Conservation (phyloP, 2,329 filamentous ascomycete species). For the Paraphoma sp. region DNA sequence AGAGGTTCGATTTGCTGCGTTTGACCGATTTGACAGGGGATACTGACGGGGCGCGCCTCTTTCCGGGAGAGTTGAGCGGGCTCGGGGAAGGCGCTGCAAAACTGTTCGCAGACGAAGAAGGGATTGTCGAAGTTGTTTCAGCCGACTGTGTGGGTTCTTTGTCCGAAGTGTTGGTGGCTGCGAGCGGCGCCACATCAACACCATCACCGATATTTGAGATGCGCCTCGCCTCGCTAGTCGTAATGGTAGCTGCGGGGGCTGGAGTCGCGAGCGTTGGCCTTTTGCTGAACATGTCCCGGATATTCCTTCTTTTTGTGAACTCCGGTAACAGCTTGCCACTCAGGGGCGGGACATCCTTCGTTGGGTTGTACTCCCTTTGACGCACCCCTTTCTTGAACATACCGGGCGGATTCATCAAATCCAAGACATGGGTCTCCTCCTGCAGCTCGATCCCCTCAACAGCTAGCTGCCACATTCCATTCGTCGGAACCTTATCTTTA, state of each 20-base stretch:
- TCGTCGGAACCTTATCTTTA: conserved; percentile 64
- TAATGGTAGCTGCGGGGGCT: conserved; percentile 2
- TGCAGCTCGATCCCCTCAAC: conserved; percentile 42
- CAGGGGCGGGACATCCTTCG: conserved; percentile 71
- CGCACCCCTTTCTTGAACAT: conserved; percentile 74
- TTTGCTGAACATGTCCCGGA: conserved; percentile 87
- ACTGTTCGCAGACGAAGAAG: conserved; percentile 7
- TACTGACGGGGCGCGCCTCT: conserved; percentile 33
- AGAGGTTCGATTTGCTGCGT: conserved; percentile 55
- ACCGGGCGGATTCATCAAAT: conserved; percentile 79
- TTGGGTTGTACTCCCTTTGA: conserved; percentile 66
- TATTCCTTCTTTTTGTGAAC: conserved; percentile 82
- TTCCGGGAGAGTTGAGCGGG: conserved; percentile 36
- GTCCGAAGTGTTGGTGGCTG: conserved; percentile 9
- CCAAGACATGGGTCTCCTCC: conserved; percentile 62
- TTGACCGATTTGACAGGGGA: conserved; percentile 49
- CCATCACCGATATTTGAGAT: conserved; percentile 2
- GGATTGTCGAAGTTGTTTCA: conserved; percentile 7
- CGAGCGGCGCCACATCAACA: neutral
- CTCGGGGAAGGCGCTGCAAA: conserved; percentile 9
- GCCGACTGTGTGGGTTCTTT: conserved; percentile 9
- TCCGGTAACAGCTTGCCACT: conserved; percentile 88
- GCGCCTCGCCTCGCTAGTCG: conserved; percentile 1
- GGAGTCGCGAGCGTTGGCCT: conserved; percentile 22
- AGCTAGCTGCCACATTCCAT: conserved; percentile 5